Evolutionary conservation across 2,329 filamentous ascomycete species (phyloP).

Genomic region (Trichoderma asperellum): DNA sequence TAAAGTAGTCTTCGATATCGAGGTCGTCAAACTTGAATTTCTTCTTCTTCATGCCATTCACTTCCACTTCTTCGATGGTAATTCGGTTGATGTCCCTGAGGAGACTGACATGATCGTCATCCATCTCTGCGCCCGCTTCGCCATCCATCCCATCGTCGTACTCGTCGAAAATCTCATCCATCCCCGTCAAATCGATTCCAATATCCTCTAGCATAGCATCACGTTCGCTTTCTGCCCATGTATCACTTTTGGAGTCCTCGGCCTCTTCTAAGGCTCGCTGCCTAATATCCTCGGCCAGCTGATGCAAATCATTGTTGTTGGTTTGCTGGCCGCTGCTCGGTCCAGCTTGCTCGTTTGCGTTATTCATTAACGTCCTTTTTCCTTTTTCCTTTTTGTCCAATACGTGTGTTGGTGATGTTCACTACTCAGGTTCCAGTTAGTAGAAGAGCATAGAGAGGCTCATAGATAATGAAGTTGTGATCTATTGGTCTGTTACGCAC

Average conservation of each 20-base stretch:
- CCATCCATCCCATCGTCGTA: not conserved
- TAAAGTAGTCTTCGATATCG: conserved; percentile 38
- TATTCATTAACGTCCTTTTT: not conserved
- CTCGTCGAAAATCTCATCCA: not conserved
- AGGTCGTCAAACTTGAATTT: conserved; percentile 39
- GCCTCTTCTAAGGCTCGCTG: conserved; percentile 32
- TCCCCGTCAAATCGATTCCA: conserved; percentile 9
- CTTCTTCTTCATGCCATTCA: conserved; percentile 32
- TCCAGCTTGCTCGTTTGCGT: conserved; percentile 26
- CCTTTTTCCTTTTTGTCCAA: not conserved
- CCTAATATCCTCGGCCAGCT: conserved; percentile 34
- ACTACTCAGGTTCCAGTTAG: not conserved
- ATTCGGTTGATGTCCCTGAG: conserved; percentile 27
- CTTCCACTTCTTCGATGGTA: conserved; percentile 23
- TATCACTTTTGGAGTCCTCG: conserved; percentile 21
- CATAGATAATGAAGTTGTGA: not conserved
- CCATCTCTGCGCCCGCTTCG: not conserved
- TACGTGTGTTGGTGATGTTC: not conserved
- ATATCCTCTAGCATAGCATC: not conserved
- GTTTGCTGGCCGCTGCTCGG: not conserved
- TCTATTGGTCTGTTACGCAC: not conserved
- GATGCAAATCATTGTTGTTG: conserved; percentile 26
- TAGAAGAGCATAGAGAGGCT: not conserved
- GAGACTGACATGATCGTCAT: conserved; percentile 2
- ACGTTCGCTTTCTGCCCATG: not conserved